Percentiles rank a stretch among this genome's conserved stretches.
phyloP scores from a whole-genome alignment of 2,329 filamentous ascomycete species.

The Acrocalymma vagum region DNA sequence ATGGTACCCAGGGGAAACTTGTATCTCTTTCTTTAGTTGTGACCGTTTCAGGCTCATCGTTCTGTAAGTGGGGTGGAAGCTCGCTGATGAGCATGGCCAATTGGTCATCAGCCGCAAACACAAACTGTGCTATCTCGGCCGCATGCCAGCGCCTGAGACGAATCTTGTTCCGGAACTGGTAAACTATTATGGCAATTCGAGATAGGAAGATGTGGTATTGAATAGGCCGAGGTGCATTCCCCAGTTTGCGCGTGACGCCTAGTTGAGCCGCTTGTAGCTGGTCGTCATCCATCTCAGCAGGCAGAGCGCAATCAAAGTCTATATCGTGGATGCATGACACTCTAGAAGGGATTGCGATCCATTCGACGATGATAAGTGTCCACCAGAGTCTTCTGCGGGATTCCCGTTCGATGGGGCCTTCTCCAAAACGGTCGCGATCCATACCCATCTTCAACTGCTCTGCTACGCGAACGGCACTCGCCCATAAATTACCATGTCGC shows the following conservation, averaged over 20 bases:
- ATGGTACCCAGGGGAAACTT: constrained; percentile 12
- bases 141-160: constrained; percentile 16
- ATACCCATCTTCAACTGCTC: constrained; percentile 17
- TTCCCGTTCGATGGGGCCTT: constrained; percentile 13
- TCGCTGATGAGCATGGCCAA: constrained; percentile 17
- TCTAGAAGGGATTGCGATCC: constrained; percentile 14
- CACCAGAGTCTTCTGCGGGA: constrained; percentile 20
- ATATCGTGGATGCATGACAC: constrained; percentile 17
- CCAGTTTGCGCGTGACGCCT: not conserved
- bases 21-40: constrained; percentile 3
- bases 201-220: constrained; percentile 23
- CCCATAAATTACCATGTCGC: constrained; percentile 21
- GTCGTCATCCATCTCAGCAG: constrained; percentile 14
- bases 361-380: constrained; percentile 21
- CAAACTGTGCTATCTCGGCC: constrained; percentile 15
- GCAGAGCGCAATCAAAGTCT: constrained; percentile 17
- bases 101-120: constrained; percentile 18
- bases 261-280: constrained; percentile 10
- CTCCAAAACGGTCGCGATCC: constrained; percentile 6
- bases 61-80: constrained; percentile 16
- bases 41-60: constrained; percentile 3
- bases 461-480: constrained; percentile 14
- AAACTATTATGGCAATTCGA: constrained; percentile 12
- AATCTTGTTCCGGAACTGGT: constrained; percentile 16
- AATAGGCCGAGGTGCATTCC: constrained; percentile 8